Evolutionary conservation across 108 stramenopile genomes (phyloP).

Genomic region (Epithemia pelagica): DNA sequence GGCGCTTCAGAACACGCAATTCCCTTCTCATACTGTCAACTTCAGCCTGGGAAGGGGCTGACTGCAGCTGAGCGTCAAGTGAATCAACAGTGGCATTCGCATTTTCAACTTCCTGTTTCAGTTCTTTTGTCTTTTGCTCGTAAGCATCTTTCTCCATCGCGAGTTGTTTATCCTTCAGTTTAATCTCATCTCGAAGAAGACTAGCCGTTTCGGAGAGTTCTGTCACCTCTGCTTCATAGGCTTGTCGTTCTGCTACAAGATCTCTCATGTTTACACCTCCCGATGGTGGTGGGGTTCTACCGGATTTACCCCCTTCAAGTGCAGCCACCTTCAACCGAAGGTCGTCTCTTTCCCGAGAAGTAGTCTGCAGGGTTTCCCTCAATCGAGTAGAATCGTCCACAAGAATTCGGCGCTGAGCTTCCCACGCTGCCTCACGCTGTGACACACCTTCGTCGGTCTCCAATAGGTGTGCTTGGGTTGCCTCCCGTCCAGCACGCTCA

Average conservation of each 20-base stretch:
- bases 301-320: conserved; percentile 21
- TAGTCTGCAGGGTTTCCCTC: conserved; percentile 54
- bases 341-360: conserved; percentile 65
- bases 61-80: conserved; percentile 50
- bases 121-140: conserved; percentile 38
- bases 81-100: conserved; percentile 37
- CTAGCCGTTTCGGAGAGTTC: conserved; percentile 64
- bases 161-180: conserved; percentile 47
- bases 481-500: conserved; percentile 76
- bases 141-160: conserved; percentile 30
- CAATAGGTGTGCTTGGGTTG: conserved; percentile 64
- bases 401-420: conserved; percentile 76
- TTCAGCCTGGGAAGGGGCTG: conserved; percentile 55
- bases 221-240: conserved; percentile 78
- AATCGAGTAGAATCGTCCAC: conserved; percentile 78
- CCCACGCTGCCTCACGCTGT: conserved; percentile 84
- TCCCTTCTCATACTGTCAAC: conserved; percentile 82
- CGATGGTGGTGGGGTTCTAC: conserved; percentile 23
- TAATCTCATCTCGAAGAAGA: conserved; percentile 68
- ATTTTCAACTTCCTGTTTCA: conserved; percentile 43
- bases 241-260: conserved; percentile 69
- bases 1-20: conserved; percentile 71
- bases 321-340: conserved; percentile 64
- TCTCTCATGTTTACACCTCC: conserved; percentile 52
- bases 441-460: conserved; percentile 74